Evolutionary conservation across 257 asterid genomes (phyloP).

Genomic region (Solanum etuberosum): DNA sequence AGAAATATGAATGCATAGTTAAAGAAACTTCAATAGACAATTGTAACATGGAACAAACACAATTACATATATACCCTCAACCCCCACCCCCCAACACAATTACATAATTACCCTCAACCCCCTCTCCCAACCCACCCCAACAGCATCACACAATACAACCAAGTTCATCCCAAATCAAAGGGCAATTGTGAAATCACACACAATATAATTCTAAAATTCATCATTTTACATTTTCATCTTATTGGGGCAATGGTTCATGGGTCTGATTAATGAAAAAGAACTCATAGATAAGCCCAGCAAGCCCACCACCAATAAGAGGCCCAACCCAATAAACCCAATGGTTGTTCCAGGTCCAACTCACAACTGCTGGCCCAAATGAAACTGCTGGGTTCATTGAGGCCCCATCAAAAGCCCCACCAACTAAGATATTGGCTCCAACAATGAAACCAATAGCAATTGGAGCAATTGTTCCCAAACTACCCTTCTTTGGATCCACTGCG

Average conservation of each 20-base stretch:
- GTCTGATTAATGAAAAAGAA: conserved; percentile 20
- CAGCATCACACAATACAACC: not conserved
- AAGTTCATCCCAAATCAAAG: not conserved
- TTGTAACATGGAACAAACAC: not conserved
- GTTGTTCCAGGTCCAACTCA: conserved; percentile 29
- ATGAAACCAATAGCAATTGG: conserved; percentile 43
- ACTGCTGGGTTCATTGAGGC: conserved; percentile 38
- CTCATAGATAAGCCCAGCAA: conserved; percentile 37
- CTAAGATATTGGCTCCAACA: conserved; percentile 41
- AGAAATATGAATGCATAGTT: not conserved
- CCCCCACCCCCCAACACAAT: not conserved
- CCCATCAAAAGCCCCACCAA: conserved; percentile 33
- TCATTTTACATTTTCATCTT: not conserved
- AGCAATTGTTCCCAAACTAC: conserved; percentile 33
- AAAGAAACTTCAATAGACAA: not conserved
- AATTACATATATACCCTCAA: not conserved
- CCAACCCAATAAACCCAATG: conserved; percentile 48
- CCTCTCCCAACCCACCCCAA: not conserved
- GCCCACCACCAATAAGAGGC: conserved; percentile 40
- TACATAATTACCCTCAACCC: not conserved
- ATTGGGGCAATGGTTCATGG: conserved; percentile 25
- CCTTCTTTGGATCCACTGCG: conserved; percentile 42
- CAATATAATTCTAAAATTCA: not conserved
- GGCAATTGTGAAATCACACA: not conserved
- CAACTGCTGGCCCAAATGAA: conserved; percentile 33